Evolutionary conservation across 768 basidiomycete genomes (phyloP), one percentile per base, ranked within the genome.

Genomic region (Hirschioporus abietinus): DNA sequence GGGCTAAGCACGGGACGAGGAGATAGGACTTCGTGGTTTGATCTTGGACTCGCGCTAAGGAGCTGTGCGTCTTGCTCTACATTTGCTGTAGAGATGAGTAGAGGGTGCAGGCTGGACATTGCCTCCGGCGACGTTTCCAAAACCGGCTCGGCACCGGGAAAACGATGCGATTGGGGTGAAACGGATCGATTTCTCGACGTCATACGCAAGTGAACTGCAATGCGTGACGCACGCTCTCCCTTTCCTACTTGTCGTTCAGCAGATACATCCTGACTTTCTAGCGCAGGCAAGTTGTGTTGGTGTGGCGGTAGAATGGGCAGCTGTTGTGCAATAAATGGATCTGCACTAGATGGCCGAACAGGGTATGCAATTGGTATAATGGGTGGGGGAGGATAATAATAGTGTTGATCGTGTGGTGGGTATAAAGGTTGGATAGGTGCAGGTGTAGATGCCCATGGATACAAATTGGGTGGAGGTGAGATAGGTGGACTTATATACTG

Each of bases 1-100:
- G 90, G 89, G 0, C 89, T 90, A 20, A 85, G 80, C 64, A 88
- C 78, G 0, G 91, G 91, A 8, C 88, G 85, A 2, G 92, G 91
- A 0, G 90, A 90, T 1, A 84, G 71, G 7, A 80, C 77, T 6
- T 78, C 78, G 12, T 73, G 70, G 20, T n/a, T 63, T 7, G 10
- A 57, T 36, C 20, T 26, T 15, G 52, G 58, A 12, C 64, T 52
- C 23, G 25, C 20, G 23, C 42, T 35, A 63, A 61, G 34, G 26
- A 42, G 36, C 18, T 65, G 35, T 23, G 12, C 18, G 63, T 30
- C 27, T 23, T 24, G 24, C n/a, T 60, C 63, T 34, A 15, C 25
- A 24, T 25, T 15, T 18, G 42, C 30, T 30, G 30, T 30, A 52
- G 20, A 15, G 12, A 20, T 52, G 42, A 52, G 42, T 52, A 12